These are phyloP conservation scores for Aegilops longissima DNA, from an alignment of 176 grass and related monocot genomes.

Conservation along the genomic window DNA sequence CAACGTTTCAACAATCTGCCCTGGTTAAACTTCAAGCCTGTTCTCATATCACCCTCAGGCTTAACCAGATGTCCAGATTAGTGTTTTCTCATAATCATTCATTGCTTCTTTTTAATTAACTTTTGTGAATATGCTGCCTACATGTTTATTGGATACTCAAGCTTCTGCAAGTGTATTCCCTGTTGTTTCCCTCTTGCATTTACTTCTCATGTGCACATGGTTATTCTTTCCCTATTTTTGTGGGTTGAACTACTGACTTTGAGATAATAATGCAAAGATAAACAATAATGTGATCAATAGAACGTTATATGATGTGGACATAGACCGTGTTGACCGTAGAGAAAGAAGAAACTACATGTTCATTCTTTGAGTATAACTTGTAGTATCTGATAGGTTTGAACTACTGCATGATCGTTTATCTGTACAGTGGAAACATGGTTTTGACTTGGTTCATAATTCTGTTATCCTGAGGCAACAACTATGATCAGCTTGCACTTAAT, in stretches of 20 bases:
- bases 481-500: too few relatives aligned
- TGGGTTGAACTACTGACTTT: not conserved
- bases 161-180: conserved; percentile 58
- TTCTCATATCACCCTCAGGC: conserved; percentile 58
- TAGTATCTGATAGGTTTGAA: not conserved
- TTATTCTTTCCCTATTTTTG: conserved; percentile 18
- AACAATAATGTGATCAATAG: too few relatives aligned
- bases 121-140: not conserved
- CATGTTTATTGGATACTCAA: conserved; percentile 22
- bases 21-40: conserved; percentile 37
- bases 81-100: not conserved
- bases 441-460: conserved; percentile 16
- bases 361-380: conserved; percentile 19
- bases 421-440: not conserved
- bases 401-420: not conserved
- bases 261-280: too few relatives aligned
- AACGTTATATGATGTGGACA: not conserved
- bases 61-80: conserved; percentile 47
- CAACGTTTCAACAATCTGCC: conserved; percentile 46
- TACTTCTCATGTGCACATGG: conserved; percentile 10
- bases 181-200: conserved; percentile 37
- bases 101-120: not conserved
- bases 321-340: not conserved
- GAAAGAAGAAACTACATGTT: not conserved
- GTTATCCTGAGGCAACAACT: not conserved